Evolutionary conservation across 768 basidiomycete genomes (phyloP), one percentile per base, ranked within the genome.

Genomic region (Kwoniella sp.): DNA sequence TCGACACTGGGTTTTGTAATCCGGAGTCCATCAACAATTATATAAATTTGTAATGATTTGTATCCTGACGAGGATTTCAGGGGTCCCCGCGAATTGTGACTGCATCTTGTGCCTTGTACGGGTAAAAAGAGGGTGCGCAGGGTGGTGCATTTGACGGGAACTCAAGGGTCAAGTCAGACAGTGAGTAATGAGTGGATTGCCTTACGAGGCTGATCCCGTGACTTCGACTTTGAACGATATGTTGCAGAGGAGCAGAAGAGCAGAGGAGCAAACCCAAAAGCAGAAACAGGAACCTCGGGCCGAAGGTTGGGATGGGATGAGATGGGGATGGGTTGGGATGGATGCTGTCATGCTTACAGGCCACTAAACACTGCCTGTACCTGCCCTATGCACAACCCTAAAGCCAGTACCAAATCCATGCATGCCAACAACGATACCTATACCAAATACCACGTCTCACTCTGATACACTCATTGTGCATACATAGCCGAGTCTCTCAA

Each of bases 141-240:
- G 34, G 34, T 34, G 7, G 34, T 34, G 5, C 7, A 5, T 13
- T 45, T 45, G 15, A 45, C 41, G 41, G 41, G 41, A 45, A 45
- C 41, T 45, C 41, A 45, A 45, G 41, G 41, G 41, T 45, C 41
- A 45, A 45, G 41, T n/a, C n/a, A n/a, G n/a, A n/a, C n/a, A n/a
- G n/a, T n/a, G n/a, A n/a, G n/a, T n/a, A n/a, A n/a, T n/a, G n/a
- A n/a, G 13, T 34, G 34, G 11, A 8, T 3, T 45, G 41, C 15
- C 8, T 45, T 11, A 20, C 8, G 17, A 20, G 17, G 5, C 5
- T 45, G 41, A 37, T 20, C 41, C 41, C 41, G 41, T 45, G 41
- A 45, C 41, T 9, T 45, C 13, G 34, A 37, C 5, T 37, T 7
- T 37, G 34, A 37, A 13, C 34, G 13, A 37, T 37, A 37, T 37